These are phyloP conservation scores for Mytilinidion resinicola DNA, from an alignment of 495 filamentous ascomycete genomes.

Conservation along the genomic window DNA sequence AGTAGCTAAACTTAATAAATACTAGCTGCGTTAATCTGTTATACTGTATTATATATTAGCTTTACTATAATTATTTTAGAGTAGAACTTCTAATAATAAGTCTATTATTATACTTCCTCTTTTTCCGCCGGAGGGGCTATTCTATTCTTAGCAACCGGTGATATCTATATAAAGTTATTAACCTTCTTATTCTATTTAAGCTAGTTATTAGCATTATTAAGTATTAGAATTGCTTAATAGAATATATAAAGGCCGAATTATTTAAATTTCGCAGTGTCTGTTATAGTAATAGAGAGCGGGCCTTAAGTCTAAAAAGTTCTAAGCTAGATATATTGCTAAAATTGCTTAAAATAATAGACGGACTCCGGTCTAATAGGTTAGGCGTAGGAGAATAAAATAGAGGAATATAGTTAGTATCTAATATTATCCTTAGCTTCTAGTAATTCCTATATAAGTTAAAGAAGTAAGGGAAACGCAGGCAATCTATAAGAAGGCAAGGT, in stretches of 20 bases:
- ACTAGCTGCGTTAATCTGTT: background rate
- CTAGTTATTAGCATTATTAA: background rate
- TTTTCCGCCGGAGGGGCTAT: background rate
- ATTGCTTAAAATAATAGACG: background rate
- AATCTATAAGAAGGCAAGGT: background rate
- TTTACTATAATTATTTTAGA: background rate
- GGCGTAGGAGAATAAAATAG: background rate
- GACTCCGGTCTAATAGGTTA: background rate
- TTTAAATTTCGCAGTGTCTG: background rate
- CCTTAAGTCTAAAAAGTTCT: background rate
- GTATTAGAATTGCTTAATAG: background rate
- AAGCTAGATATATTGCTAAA: background rate
- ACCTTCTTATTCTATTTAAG: background rate
- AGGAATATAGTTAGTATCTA: background rate
- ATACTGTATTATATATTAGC: background rate
- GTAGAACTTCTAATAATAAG: background rate
- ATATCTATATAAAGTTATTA: background rate
- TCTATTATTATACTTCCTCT: background rate
- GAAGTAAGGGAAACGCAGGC: background rate
- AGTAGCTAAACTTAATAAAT: background rate
- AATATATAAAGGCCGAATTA: background rate
- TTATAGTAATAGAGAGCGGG: background rate
- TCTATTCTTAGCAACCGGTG: background rate
- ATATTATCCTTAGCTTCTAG: background rate
- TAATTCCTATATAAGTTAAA: background rate